Conservation (phyloP, 2,329 filamentous ascomycete species). For the Epichloe scottii region DNA sequence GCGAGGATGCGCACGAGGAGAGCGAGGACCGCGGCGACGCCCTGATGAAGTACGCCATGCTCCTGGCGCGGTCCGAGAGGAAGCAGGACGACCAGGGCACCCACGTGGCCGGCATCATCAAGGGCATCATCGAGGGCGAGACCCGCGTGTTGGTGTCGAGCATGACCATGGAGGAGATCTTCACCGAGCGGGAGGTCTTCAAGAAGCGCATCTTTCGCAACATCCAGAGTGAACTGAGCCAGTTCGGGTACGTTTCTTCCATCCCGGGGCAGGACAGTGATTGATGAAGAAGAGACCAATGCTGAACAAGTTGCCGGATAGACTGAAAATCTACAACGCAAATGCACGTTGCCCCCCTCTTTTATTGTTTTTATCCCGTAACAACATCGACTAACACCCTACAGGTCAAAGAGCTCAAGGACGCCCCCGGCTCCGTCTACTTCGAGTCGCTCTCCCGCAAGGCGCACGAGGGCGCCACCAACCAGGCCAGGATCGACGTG, state of each 20-base stretch:
- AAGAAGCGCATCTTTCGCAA: slow-evolving; percentile 63
- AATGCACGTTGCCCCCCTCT: slow-evolving; percentile 27
- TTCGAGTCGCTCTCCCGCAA: slow-evolving; percentile 73
- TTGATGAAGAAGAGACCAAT: neutral
- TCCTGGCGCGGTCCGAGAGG: slow-evolving; percentile 54
- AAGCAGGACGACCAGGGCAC: slow-evolving; percentile 29
- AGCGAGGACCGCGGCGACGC: slow-evolving; percentile 44
- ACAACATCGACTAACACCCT: neutral
- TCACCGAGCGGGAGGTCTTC: slow-evolving; percentile 64
- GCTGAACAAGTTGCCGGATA: neutral
- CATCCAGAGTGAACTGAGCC: slow-evolving; percentile 66
- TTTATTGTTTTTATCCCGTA: neutral
- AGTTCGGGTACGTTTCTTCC: slow-evolving; percentile 37
- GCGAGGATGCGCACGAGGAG: slow-evolving; percentile 1
- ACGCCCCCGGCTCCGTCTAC: slow-evolving; percentile 70
- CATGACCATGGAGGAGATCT: slow-evolving; percentile 92
- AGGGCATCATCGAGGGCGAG: slow-evolving; percentile 82
- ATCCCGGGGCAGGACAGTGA: neutral
- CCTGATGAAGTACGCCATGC: slow-evolving; percentile 70
- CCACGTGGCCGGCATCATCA: slow-evolving; percentile 75
- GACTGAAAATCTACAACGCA: slow-evolving; percentile 57
- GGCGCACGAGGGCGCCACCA: slow-evolving; percentile 73
- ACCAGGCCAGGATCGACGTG: slow-evolving; percentile 60
- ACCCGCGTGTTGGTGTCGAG: slow-evolving; percentile 70
- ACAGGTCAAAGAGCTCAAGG: slow-evolving; percentile 65